Percentiles rank a stretch among this genome's conserved stretches.
Conservation (phyloP, 2,329 filamentous ascomycete species). For the Cytospora leucostoma region DNA sequence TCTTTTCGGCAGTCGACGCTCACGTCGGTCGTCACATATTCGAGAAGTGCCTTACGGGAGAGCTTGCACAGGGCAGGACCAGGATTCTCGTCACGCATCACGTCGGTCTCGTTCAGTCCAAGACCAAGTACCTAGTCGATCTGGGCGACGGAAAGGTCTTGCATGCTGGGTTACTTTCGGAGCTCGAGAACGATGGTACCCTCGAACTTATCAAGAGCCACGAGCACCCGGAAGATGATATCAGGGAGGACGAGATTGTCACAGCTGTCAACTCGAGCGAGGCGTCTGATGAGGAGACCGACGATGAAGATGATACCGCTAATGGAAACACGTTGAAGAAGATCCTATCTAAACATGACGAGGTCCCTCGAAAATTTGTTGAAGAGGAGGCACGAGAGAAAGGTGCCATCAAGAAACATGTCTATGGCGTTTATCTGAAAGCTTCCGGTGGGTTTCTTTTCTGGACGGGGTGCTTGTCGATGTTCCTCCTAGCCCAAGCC, state of each 20-base stretch:
- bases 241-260: conserved; percentile 50
- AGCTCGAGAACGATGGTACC: conserved; percentile 60
- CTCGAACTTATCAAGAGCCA: conserved; percentile 60
- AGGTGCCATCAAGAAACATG: conserved; percentile 65
- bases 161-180: conserved; percentile 64
- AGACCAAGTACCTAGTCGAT: conserved; percentile 73
- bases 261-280: conserved; percentile 60
- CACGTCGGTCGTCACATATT: conserved; percentile 80
- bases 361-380: conserved; percentile 65
- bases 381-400: conserved; percentile 74
- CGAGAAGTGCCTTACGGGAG: conserved; percentile 72
- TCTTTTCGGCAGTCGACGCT: conserved; percentile 80
- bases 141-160: conserved; percentile 68
- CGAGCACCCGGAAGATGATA: conserved; percentile 49
- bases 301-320: conserved; percentile 40
- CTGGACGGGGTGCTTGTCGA: conserved; percentile 56
- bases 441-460: conserved; percentile 64
- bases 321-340: conserved; percentile 49
- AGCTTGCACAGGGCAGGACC: conserved; percentile 69
- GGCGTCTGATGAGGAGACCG: conserved; percentile 46
- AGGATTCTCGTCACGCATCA: conserved; percentile 81
- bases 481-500: conserved; percentile 58
- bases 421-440: conserved; percentile 69
- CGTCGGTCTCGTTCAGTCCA: conserved; percentile 68
- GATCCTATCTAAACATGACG: conserved; percentile 49